Conservation (phyloP, 2,329 filamentous ascomycete genomes). For the Cladobotryum mycophilum region DNA sequence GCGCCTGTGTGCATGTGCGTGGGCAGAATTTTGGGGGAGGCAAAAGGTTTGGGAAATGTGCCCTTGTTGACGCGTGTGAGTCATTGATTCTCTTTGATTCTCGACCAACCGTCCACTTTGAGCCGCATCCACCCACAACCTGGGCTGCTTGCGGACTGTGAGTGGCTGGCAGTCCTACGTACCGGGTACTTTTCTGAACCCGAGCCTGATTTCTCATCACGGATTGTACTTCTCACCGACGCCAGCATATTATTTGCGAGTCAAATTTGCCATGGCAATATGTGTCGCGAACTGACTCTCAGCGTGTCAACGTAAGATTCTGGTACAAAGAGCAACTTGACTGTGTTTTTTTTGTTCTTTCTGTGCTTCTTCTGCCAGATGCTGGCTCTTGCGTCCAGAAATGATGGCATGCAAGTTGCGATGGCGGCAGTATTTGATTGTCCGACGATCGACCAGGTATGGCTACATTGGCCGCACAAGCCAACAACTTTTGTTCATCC, state of each 20-base stretch:
- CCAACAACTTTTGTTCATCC: slow-evolving; percentile 10
- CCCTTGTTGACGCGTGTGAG: slow-evolving; percentile 18
- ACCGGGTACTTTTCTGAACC: slow-evolving; percentile 10
- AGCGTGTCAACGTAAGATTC: too few species aligned
- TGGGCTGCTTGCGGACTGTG: slow-evolving; percentile 26
- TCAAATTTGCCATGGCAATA: too few species aligned
- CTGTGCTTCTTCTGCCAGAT: too few species aligned
- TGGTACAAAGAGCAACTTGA: neutral
- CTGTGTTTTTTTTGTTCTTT: neutral
- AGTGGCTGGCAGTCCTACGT: slow-evolving; percentile 25
- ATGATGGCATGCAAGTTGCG: slow-evolving; percentile 1
- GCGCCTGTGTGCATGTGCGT: neutral
- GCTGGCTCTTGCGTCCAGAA: neutral
- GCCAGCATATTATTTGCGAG: too few species aligned
- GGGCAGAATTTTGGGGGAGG: slow-evolving; percentile 4
- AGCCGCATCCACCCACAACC: slow-evolving; percentile 20
- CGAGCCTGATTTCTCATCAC: too few species aligned
- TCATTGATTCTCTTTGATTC: slow-evolving; percentile 18
- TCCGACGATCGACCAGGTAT: slow-evolving; percentile 23
- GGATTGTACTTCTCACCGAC: neutral
- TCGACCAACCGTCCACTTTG: slow-evolving; percentile 19
- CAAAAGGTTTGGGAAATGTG: slow-evolving; percentile 9
- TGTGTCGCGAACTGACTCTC: too few species aligned
- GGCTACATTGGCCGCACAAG: slow-evolving; percentile 23
- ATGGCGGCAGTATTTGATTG: slow-evolving; percentile 22